These are phyloP conservation scores for Citrullus colocynthis DNA, from an alignment of 306 rosid genomes.

Conservation along the genomic window DNA sequence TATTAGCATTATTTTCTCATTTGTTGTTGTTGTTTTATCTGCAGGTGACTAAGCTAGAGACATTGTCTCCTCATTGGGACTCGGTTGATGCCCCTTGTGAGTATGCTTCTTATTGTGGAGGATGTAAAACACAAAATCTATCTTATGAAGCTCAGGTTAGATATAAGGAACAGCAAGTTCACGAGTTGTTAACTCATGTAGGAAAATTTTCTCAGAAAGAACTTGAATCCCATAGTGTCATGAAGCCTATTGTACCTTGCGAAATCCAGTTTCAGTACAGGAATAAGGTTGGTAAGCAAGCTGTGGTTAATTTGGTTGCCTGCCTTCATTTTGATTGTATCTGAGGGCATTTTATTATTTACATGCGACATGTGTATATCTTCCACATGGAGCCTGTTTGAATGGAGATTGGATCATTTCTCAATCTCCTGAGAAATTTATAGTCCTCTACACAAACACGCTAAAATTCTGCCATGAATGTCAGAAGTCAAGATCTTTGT, in stretches of 20 bases:
- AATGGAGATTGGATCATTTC: background rate
- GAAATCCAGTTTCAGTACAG: constrained; percentile 87
- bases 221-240: constrained; percentile 31
- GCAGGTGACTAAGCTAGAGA: constrained; percentile 69
- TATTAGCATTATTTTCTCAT: background rate
- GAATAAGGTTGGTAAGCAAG: constrained; percentile 54
- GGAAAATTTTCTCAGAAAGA: constrained; percentile 48
- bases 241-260: constrained; percentile 74
- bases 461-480: background rate
- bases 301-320: background rate
- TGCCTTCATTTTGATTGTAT: background rate
- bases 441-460: background rate
- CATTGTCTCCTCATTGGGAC: constrained; percentile 68
- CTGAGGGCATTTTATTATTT: background rate
- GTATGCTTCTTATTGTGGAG: constrained; percentile 82
- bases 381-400: background rate
- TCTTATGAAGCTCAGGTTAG: constrained; percentile 68
- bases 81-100: constrained; percentile 83
- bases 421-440: background rate
- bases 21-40: background rate
- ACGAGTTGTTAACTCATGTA: constrained; percentile 56
- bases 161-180: constrained; percentile 83
- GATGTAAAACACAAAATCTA: constrained; percentile 81
- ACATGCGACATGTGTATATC: background rate
- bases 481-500: background rate